A percentile compares a stretch with the other conserved stretches of the same genome.
Conservation (phyloP, 495 filamentous ascomycete genomes). For the Astrothelium macrocarpum region DNA sequence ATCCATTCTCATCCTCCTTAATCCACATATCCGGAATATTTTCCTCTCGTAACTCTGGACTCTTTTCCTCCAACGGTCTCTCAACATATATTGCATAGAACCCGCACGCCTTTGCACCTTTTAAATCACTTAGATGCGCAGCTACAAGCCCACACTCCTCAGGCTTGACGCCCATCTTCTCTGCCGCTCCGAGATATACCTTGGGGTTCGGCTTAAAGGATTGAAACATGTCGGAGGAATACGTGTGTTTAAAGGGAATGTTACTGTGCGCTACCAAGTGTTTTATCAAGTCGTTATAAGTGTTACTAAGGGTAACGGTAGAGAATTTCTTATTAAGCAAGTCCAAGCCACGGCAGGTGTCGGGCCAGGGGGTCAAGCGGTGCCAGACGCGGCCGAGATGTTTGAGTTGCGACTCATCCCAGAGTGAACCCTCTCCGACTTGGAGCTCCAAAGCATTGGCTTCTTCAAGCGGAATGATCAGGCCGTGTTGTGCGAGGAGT, state of each 20-base stretch:
- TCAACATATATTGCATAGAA: conserved; percentile 67
- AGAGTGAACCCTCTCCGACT: conserved; percentile 40
- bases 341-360: conserved; percentile 46
- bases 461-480: conserved; percentile 15
- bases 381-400: conserved; percentile 57
- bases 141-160: conserved; percentile 62
- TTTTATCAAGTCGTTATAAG: conserved; percentile 51
- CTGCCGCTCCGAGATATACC: conserved; percentile 56
- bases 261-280: conserved; percentile 49
- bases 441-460: conserved; percentile 9
- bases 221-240: conserved; percentile 55
- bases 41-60: conserved; percentile 42
- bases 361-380: conserved; percentile 54
- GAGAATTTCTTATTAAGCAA: conserved; percentile 43
- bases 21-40: conserved; percentile 60
- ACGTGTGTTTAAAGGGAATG: conserved; percentile 50
- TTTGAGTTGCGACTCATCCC: conserved; percentile 45
- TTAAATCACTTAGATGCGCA: conserved; percentile 57
- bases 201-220: conserved; percentile 63
- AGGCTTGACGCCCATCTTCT: conserved; percentile 43
- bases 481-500: conserved; percentile 4
- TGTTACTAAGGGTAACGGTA: conserved; percentile 61
- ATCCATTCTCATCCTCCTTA: conserved; percentile 37
- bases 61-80: conserved; percentile 48
- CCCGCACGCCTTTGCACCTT: conserved; percentile 51